These are phyloP conservation scores for Ophiostoma himal-ulmi DNA, from an alignment of 2,329 filamentous ascomycete species.

Conservation along the genomic window DNA sequence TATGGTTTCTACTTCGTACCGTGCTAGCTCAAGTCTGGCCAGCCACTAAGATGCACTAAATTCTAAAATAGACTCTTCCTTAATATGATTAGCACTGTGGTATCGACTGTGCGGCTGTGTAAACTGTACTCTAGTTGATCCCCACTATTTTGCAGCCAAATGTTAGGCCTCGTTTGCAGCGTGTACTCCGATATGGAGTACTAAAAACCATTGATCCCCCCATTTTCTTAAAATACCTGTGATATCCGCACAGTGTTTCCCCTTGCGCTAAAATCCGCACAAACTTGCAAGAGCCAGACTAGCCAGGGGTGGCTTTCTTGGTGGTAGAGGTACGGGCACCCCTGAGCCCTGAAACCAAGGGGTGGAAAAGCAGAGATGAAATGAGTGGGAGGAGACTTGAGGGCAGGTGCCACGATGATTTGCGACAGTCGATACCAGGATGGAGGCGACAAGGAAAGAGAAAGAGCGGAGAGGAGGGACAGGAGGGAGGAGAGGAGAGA, in stretches of 20 bases:
- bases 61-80: background rate
- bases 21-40: background rate
- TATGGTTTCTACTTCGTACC: background rate
- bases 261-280: constrained; percentile 20
- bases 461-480: too few relatives aligned
- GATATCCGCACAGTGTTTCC: constrained; percentile 13
- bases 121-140: too few relatives aligned
- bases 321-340: constrained; percentile 7
- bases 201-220: too few relatives aligned
- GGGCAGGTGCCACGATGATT: constrained; percentile 1
- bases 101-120: background rate
- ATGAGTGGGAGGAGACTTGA: background rate
- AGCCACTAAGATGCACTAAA: background rate
- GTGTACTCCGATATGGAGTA: background rate
- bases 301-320: constrained; percentile 17
- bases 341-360: constrained; percentile 20
- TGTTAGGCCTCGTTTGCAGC: background rate
- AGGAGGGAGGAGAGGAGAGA: too few relatives aligned
- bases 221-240: background rate
- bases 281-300: constrained; percentile 18
- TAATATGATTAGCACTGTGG: background rate
- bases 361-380: constrained; percentile 6
- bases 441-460: too few relatives aligned
- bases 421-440: background rate
- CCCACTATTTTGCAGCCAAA: background rate